Evolutionary conservation across 139 green algal genomes (phyloP).

Genomic region (Coelastrella sp.): DNA sequence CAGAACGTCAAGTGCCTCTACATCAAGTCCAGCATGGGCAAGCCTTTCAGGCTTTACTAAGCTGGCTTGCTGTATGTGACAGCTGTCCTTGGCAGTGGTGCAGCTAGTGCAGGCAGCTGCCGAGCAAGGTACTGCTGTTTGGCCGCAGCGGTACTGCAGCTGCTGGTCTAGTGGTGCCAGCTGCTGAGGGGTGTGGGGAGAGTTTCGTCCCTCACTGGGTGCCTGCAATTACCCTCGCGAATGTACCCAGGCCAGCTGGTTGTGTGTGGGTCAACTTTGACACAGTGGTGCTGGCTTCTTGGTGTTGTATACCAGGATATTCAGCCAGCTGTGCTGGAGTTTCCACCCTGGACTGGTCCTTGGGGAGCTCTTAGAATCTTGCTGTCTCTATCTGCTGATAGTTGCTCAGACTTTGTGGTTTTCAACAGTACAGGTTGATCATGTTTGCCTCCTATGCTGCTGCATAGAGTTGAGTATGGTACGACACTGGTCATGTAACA

Average conservation of each 20-base stretch:
- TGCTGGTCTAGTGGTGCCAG: neutral
- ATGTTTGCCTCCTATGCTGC: no score
- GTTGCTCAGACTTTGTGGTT: neutral
- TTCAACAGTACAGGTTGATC: neutral
- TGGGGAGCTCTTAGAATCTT: neutral
- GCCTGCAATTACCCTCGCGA: neutral
- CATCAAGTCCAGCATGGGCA: conserved; percentile 98
- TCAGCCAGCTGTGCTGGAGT: neutral
- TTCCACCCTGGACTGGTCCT: conserved; percentile 1
- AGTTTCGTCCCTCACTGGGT: neutral
- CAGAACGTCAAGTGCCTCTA: conserved; percentile 98
- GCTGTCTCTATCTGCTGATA: neutral
- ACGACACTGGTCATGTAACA: no score
- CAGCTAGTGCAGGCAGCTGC: neutral
- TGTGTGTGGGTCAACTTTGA: neutral
- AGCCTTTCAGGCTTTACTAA: conserved; percentile 96
- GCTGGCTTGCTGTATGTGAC: neutral
- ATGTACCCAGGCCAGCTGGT: conserved; percentile 15
- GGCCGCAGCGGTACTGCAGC: neutral
- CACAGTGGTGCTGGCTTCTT: neutral
- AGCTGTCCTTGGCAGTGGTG: neutral
- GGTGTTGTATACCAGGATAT: neutral
- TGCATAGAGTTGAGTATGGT: no score
- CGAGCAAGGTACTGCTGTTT: neutral
- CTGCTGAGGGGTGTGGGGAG: neutral